Base-by-base conservation (phyloP, 768 basidiomycete genomes). In the Boletus pseudo-olivaceus region DNA sequence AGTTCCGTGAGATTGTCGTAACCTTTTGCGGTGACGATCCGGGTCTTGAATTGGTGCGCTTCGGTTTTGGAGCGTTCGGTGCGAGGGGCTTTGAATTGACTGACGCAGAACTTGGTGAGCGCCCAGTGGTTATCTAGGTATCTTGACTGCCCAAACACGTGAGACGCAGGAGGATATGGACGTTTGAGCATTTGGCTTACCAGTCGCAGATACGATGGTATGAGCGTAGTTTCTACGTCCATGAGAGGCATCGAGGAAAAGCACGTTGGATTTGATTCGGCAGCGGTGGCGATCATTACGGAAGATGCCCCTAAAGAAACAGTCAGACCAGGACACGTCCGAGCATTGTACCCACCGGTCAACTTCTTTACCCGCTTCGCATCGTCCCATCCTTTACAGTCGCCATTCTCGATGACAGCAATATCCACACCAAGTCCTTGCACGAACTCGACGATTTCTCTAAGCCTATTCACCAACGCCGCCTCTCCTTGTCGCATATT, bases 221-320 rank as follows among this genome's bases (percentile, higher is more conserved):
- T 73, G 27, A 97, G 73, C 5, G 80, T 84, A 49, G 73, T 71
- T 57, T 89, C 87, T 1, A 93, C 72, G 60, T 93, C 88, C 12
- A 75, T 66, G 26, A 92, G 74, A 3, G 89, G 88, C 0, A 67
- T 80, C 17, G 80, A 72, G 3, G 83, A 82, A 76, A 98, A 98
- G 61, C 93, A 88, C 0, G 90, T 85, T 0, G 93, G 92, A 69
- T 98, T 99, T 5, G 87, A 73, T 70, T 99, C 97, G 7, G 95
- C 97, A 1, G 87, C 93, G 6, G 94, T 87, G 20, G 97, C 97
- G 38, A 99, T 88, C 97, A 99, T 99, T 38, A 93, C 86, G 0
- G 93, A 94, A 62, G 90, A 83, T 11, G 92, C 93, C 4, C 86
- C 88, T 88, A 20, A 26, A 26, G 35, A 17, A 44, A 27, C 29